Conservation (phyloP, 495 filamentous ascomycete species). For the Melanomma pulvis-pyrius region DNA sequence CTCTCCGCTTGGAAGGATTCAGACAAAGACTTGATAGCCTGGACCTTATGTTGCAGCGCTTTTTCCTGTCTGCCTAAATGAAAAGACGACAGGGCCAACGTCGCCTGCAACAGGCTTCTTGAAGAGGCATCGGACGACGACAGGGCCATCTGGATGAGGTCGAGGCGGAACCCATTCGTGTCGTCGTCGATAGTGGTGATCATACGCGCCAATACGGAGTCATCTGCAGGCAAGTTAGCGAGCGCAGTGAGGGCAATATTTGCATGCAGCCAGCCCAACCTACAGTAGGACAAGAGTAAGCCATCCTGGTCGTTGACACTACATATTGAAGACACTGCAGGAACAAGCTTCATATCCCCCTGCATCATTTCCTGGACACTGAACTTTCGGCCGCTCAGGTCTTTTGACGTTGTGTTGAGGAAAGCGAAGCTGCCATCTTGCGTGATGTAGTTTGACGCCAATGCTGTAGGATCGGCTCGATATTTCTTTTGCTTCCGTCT, state of each 20-base stretch:
- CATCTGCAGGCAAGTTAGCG: constrained; percentile 11
- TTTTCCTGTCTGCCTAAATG: constrained; percentile 18
- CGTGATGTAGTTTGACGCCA: neutral
- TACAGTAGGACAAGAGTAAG: constrained; percentile 21
- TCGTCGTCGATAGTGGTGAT: constrained; percentile 29
- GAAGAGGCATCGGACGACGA: constrained; percentile 21
- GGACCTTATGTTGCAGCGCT: constrained; percentile 17
- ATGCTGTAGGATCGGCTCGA: neutral
- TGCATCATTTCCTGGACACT: constrained; percentile 12
- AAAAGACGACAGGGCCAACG: constrained; percentile 21
- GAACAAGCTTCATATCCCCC: neutral
- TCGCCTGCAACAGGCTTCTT: constrained; percentile 18
- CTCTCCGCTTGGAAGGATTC: neutral
- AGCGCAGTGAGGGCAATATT: neutral
- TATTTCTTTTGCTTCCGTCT: constrained; percentile 32
- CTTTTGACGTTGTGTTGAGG: constrained; percentile 20
- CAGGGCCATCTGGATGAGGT: constrained; percentile 29
- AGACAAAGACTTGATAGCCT: constrained; percentile 17
- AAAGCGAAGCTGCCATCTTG: constrained; percentile 17
- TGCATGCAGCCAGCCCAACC: neutral
- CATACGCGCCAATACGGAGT: constrained; percentile 26
- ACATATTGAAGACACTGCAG: neutral
- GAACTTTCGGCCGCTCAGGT: constrained; percentile 7
- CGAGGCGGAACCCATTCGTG: constrained; percentile 24
- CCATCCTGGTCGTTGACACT: constrained; percentile 7